Percentiles rank a stretch among this genome's conserved stretches.
Conservation (phyloP, 169 alveolate species). For the Plasmodium relictum region DNA sequence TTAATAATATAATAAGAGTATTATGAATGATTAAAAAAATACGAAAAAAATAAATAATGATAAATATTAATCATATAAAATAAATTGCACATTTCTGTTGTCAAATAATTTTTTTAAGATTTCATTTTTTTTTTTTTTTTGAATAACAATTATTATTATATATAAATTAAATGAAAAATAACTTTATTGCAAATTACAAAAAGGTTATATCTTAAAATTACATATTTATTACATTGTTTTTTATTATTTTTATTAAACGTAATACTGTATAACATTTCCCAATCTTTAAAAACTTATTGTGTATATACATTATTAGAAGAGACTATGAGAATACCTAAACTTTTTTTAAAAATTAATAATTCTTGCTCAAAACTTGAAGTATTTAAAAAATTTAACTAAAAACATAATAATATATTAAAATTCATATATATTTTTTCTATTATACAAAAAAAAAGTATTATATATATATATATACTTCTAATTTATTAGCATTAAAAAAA, state of each 20-base stretch:
- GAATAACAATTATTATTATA: neutral
- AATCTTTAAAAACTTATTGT: conserved; percentile 3
- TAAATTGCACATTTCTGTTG: conserved; percentile 59
- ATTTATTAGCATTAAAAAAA: neutral
- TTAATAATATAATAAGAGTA: too few relatives aligned
- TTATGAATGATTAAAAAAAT: too few relatives aligned
- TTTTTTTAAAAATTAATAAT: too few relatives aligned
- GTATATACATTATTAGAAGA: conserved; percentile 41
- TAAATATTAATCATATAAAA: conserved; percentile 12
- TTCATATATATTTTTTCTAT: neutral
- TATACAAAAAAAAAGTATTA: neutral
- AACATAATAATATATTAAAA: neutral
- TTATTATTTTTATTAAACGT: neutral
- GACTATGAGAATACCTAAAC: too few relatives aligned
- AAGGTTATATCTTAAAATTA: conserved; percentile 4
- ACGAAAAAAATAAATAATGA: too few relatives aligned
- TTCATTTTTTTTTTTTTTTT: conserved; percentile 23
- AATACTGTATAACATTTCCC: neutral
- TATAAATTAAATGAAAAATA: neutral
- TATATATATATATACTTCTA: neutral
- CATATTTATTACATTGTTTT: neutral
- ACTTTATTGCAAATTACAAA: conserved; percentile 23
- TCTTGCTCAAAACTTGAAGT: neutral
- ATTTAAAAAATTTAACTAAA: neutral
- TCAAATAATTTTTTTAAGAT: neutral